Percentiles rank a stretch among this genome's conserved stretches.
Evolutionary conservation across 2,329 filamentous ascomycete genomes (phyloP).

Genomic region (Ascochyta koolunga): DNA sequence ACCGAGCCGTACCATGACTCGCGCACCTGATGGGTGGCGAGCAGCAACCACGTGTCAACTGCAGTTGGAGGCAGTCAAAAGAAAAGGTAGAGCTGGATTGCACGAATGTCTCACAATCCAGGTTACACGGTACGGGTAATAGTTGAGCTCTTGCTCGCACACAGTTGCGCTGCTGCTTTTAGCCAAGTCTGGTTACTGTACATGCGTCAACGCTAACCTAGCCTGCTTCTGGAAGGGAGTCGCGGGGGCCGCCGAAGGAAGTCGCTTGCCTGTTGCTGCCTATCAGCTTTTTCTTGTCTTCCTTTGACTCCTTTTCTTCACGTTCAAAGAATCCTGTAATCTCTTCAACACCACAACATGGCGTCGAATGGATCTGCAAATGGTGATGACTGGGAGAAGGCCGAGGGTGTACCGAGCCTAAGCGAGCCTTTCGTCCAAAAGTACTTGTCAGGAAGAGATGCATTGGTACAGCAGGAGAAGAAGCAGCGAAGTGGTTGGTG

Average conservation of each 20-base stretch:
- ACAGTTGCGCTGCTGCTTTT: constrained; percentile 2
- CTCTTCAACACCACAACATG: constrained; percentile 22
- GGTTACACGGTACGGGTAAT: background rate
- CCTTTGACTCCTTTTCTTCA: background rate
- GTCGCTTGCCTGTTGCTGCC: background rate
- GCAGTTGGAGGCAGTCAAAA: background rate
- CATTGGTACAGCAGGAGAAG: constrained; percentile 80
- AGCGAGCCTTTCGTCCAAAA: constrained; percentile 80
- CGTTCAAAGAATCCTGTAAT: background rate
- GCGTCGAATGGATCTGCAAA: constrained; percentile 25
- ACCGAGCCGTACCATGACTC: constrained; percentile 16
- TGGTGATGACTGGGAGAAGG: constrained; percentile 49
- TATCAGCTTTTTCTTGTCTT: background rate
- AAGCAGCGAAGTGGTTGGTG: constrained; percentile 76
- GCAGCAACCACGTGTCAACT: background rate
- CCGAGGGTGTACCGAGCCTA: constrained; percentile 49
- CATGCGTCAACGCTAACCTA: constrained; percentile 30
- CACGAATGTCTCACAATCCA: background rate
- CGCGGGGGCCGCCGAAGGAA: constrained; percentile 23
- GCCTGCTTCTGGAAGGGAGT: constrained; percentile 25
- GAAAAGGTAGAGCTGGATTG: background rate
- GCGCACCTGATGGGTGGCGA: constrained; percentile 1
- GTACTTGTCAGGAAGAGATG: constrained; percentile 77
- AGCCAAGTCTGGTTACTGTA: constrained; percentile 21
- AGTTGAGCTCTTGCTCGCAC: constrained; percentile 2